Conservation (phyloP, 2,329 filamentous ascomycete species). For the Eutypa lata region DNA sequence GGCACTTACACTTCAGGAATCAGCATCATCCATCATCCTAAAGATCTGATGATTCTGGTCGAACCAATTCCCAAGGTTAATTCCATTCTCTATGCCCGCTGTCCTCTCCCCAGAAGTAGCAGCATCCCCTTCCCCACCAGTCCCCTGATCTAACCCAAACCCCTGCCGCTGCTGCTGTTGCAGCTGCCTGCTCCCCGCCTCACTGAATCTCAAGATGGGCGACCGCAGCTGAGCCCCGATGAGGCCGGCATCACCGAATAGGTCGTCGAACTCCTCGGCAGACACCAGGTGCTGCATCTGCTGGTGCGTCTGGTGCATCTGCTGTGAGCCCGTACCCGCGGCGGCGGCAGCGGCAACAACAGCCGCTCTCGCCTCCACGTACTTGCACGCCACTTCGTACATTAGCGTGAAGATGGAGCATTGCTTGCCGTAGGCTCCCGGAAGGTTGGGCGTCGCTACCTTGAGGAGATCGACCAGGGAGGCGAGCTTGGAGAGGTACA, state of each 20-base stretch:
- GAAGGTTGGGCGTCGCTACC: background rate
- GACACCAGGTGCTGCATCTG: background rate
- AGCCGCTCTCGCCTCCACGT: background rate
- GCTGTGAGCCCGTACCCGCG: background rate
- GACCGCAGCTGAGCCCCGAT: background rate
- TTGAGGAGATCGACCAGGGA: background rate
- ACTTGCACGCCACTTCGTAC: constrained; percentile 1
- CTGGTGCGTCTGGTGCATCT: no score
- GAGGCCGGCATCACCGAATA: background rate
- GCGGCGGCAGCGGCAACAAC: background rate
- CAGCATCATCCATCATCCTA: background rate
- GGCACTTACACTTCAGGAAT: no score
- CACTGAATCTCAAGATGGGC: background rate
- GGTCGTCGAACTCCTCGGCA: background rate
- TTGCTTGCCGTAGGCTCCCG: background rate
- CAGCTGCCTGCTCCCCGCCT: background rate
- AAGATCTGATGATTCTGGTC: background rate
- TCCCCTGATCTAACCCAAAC: no score
- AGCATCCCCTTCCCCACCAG: no score
- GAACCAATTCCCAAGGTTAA: background rate
- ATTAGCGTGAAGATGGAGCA: background rate
- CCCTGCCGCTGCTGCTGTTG: no score
- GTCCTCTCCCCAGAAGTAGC: background rate
- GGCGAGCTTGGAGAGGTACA: background rate
- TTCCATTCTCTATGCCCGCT: background rate